Conservation (phyloP, 2,329 filamentous ascomycete genomes). For the Penicillium rolfsii region DNA sequence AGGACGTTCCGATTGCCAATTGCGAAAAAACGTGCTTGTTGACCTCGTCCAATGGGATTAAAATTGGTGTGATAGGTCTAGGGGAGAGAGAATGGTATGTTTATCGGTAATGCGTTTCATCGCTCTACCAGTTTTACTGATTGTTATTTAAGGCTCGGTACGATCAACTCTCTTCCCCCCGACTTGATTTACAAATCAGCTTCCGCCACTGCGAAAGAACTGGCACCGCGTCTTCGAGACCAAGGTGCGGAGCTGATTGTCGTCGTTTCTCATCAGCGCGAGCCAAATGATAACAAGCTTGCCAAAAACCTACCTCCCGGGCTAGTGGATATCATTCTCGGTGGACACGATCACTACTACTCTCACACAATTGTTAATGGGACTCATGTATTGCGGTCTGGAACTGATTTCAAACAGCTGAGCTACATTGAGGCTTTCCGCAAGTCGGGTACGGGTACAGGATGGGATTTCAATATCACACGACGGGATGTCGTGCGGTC, state of each 20-base stretch:
- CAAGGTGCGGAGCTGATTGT: slow-evolving; percentile 83
- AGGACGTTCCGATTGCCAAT: slow-evolving; percentile 73
- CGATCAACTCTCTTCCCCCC: slow-evolving; percentile 83
- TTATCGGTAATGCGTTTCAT: background rate
- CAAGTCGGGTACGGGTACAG: slow-evolving; percentile 50
- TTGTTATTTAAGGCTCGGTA: slow-evolving; percentile 63
- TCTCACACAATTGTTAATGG: slow-evolving; percentile 75
- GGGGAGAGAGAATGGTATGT: slow-evolving; percentile 78
- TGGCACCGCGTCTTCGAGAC: slow-evolving; percentile 72
- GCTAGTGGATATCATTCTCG: slow-evolving; percentile 80
- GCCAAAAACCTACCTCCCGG: slow-evolving; percentile 71
- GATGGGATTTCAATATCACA: slow-evolving; percentile 79
- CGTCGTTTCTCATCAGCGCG: slow-evolving; percentile 80
- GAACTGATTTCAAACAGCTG: slow-evolving; percentile 89
- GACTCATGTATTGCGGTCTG: slow-evolving; percentile 81
- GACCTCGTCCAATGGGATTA: slow-evolving; percentile 79
- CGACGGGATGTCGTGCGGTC: slow-evolving; percentile 72
- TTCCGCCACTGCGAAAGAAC: slow-evolving; percentile 71
- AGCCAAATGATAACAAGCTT: slow-evolving; percentile 87
- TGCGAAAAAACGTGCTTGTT: slow-evolving; percentile 76
- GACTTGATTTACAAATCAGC: slow-evolving; percentile 81
- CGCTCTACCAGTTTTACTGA: slow-evolving; percentile 10
- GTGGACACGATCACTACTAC: slow-evolving; percentile 91
- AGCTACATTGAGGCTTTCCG: slow-evolving; percentile 81
- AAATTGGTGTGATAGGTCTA: slow-evolving; percentile 81